These are phyloP conservation scores for Skeletonema potamos DNA, from an alignment of 108 stramenopile genomes.

Conservation along the genomic window DNA sequence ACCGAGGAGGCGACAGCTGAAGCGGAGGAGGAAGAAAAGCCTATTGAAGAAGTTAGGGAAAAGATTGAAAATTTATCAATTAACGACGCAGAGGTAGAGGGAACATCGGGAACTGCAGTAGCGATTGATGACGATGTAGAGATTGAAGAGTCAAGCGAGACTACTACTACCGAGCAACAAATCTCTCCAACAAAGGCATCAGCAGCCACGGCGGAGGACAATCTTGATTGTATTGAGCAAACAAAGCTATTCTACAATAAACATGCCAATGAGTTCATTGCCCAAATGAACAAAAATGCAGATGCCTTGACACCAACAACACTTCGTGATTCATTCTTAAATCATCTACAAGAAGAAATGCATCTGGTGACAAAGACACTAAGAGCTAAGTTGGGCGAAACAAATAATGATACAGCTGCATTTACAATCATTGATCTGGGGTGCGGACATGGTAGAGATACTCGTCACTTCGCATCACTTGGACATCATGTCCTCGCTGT, in stretches of 20 bases:
- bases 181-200: neutral
- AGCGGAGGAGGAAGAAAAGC: neutral
- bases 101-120: neutral
- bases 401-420: neutral
- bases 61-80: conserved; percentile 11
- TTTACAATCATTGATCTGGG: conserved; percentile 30
- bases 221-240: conserved; percentile 8
- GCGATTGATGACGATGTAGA: neutral
- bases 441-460: conserved; percentile 27
- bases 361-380: neutral
- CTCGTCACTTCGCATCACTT: conserved; percentile 18
- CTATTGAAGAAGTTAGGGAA: conserved; percentile 15
- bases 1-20: neutral
- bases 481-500: conserved; percentile 22
- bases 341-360: neutral
- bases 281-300: neutral
- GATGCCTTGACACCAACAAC: neutral
- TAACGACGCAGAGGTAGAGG: neutral
- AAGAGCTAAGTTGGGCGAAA: neutral
- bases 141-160: neutral
- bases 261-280: conserved; percentile 13
- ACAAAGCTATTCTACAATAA: conserved; percentile 32
- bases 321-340: conserved; percentile 15
- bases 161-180: neutral
- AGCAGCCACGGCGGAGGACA: neutral